A percentile compares a stretch with the other conserved stretches of the same genome.
Conservation (phyloP, 208 protist genomes). For the Spongospora subterranea region DNA sequence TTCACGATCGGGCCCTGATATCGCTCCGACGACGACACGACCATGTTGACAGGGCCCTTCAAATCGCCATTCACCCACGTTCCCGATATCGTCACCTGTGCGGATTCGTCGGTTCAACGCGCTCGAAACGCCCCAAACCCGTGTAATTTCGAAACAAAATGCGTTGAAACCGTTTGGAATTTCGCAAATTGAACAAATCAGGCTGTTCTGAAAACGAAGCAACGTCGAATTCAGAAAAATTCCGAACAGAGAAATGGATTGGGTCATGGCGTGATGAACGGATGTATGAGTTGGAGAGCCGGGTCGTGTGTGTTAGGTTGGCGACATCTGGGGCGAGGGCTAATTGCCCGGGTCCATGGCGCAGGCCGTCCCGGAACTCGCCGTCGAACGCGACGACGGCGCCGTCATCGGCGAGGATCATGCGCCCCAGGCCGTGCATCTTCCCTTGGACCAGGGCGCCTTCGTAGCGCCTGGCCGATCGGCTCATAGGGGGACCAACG, state of each 20-base stretch:
- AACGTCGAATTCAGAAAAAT: no score
- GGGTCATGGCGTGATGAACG: no score
- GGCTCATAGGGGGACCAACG: no score
- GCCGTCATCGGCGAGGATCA: not conserved
- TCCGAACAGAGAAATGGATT: no score
- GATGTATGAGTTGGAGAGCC: no score
- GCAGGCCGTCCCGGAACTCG: not conserved
- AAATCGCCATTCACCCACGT: not conserved
- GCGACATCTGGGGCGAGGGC: not conserved
- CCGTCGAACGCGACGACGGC: slow-evolving; percentile 9
- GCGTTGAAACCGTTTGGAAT: no score
- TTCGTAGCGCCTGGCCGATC: not conserved
- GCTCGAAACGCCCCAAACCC: no score
- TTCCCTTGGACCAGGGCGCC: not conserved
- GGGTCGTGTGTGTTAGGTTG: no score
- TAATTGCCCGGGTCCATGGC: not conserved
- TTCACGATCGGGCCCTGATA: not conserved
- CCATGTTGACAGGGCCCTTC: not conserved
- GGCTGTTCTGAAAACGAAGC: no score
- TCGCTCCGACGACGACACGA: not conserved
- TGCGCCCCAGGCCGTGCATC: not conserved
- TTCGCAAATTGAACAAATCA: no score
- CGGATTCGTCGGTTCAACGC: no score
- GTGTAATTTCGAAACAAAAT: no score
- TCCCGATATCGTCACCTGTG: not conserved